phyloP scores from a whole-genome alignment of 2,329 filamentous ascomycete genomes.

The Tolypocladium sp. region DNA sequence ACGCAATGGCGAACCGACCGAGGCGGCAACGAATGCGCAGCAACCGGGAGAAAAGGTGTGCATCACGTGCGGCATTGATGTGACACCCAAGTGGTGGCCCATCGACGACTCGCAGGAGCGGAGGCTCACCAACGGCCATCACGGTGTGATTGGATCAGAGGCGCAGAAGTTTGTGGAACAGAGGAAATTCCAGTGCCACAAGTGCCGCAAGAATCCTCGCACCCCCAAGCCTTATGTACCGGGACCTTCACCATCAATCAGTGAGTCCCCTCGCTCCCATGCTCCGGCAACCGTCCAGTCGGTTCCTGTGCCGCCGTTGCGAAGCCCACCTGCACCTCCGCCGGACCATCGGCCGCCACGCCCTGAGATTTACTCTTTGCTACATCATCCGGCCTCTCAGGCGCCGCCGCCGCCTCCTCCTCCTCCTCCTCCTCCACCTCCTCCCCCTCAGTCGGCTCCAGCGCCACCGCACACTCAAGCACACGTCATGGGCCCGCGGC shows the following conservation, averaged over 20 bases:
- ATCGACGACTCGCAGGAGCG: slow-evolving; percentile 43
- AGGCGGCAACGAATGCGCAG: slow-evolving; percentile 15
- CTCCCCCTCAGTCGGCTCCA: slow-evolving; percentile 1
- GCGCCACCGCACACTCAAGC: slow-evolving; percentile 10
- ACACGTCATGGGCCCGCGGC: slow-evolving; percentile 17
- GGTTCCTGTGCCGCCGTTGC: slow-evolving; percentile 13
- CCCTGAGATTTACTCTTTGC: slow-evolving; percentile 8
- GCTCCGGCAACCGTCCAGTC: slow-evolving; percentile 9
- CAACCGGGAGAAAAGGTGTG: slow-evolving; percentile 46
- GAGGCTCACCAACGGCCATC: slow-evolving; percentile 41
- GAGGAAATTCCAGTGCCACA: slow-evolving; percentile 63
- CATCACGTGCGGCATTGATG: slow-evolving; percentile 57
- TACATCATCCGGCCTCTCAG: slow-evolving; percentile 7
- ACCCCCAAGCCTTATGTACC: slow-evolving; percentile 25
- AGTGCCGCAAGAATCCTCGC: slow-evolving; percentile 52
- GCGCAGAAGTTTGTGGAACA: slow-evolving; percentile 51
- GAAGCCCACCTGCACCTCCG: slow-evolving; percentile 16
- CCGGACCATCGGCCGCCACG: slow-evolving; percentile 15
- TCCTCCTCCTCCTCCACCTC: slow-evolving; percentile 3
- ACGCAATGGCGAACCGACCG: slow-evolving; percentile 15
- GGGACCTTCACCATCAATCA: slow-evolving; percentile 9
- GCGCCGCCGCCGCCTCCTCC: slow-evolving; percentile 1
- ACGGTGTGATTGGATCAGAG: slow-evolving; percentile 42
- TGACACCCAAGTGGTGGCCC: slow-evolving; percentile 67
- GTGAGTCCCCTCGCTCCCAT: slow-evolving; percentile 11